Base-by-base conservation (phyloP, 495 filamentous ascomycete species). In the Recurvomyces mirabilis region DNA sequence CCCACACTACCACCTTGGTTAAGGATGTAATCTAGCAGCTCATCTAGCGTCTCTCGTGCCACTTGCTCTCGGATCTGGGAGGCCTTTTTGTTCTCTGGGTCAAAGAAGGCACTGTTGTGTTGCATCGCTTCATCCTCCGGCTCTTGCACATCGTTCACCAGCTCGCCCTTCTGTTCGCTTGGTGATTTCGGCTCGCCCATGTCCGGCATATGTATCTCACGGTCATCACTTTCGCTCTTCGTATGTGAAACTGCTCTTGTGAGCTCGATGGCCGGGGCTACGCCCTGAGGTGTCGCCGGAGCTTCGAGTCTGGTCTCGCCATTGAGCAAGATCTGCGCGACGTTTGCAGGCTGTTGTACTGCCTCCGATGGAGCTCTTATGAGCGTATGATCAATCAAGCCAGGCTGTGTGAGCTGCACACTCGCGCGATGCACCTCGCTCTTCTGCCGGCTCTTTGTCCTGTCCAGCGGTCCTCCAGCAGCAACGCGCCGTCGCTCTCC, bases 101-200 rank as follows among this genome's bases (percentile, higher is more conserved):
- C 88, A 60, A 98, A 98, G 68, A 98, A 98, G 33, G 71, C 77
- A 29, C 91, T 87, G 15, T 82, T 84, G 67, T 98, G 91, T 46
- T 94, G 85, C 59, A 87, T 81, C 5, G 69, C 65, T 26, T 78
- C 74, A 9, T 46, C 41, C 23, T 42, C 43, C 21, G 43, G 30
- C 28, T 37, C 29, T 23, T 42, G 39, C 18, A 19, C 18, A 21
- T 28, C 34, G n/a, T n/a, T 30, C 20, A 21, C 43, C 41, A 1
- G 46, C 47, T 11, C 38, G 37, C 10, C 38, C 32, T 2, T 43
- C 19, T 36, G 22, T 13, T 19, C n/a, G 19, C 14, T 7, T 17
- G 45, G 45, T 1, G 39, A 42, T 19, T 32, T 38, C 41, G 38
- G 40, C 42, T 46, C 43, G 43, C 43, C 42, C 43, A 47, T 47